These are phyloP conservation scores for Globisporangium carolinianum DNA, from an alignment of 352 stramenopile genomes.

Conservation along the genomic window DNA sequence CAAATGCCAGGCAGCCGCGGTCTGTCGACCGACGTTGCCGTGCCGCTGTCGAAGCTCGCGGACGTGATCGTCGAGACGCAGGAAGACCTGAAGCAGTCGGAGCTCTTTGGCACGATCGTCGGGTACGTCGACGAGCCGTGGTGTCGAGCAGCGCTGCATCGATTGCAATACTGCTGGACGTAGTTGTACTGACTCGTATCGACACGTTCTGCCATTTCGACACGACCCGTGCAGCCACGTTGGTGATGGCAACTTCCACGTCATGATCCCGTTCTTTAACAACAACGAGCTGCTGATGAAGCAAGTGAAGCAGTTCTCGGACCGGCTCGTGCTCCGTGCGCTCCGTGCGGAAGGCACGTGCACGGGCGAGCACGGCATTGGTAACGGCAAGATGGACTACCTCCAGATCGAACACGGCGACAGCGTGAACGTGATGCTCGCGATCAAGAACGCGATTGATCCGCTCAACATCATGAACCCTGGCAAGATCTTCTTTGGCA, in stretches of 20 bases:
- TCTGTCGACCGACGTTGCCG: slow-evolving; percentile 94
- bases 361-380: slow-evolving; percentile 97
- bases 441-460: slow-evolving; percentile 94
- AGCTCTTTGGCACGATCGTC: slow-evolving; percentile 91
- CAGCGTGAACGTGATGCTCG: slow-evolving; percentile 90
- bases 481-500: slow-evolving; percentile 92
- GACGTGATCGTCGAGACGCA: slow-evolving; percentile 92
- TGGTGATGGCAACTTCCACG: slow-evolving; percentile 98
- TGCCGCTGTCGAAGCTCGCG: slow-evolving; percentile 92
- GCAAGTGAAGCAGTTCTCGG: slow-evolving; percentile 86
- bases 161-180: neutral
- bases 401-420: slow-evolving; percentile 87
- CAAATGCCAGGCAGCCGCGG: slow-evolving; percentile 77
- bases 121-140: slow-evolving; percentile 23
- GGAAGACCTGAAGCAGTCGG: slow-evolving; percentile 80
- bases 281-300: slow-evolving; percentile 82
- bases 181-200: neutral
- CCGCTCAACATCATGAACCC: slow-evolving; percentile 96
- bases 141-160: too few species aligned
- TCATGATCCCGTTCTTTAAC: slow-evolving; percentile 90
- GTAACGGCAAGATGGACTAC: slow-evolving; percentile 93
- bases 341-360: slow-evolving; percentile 92
- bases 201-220: too few species aligned
- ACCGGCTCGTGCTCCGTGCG: slow-evolving; percentile 76
- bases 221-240: slow-evolving; percentile 40